phyloP scores from a whole-genome alignment of 192 early-diverging fungal species.

The Coemansia sp. region DNA sequence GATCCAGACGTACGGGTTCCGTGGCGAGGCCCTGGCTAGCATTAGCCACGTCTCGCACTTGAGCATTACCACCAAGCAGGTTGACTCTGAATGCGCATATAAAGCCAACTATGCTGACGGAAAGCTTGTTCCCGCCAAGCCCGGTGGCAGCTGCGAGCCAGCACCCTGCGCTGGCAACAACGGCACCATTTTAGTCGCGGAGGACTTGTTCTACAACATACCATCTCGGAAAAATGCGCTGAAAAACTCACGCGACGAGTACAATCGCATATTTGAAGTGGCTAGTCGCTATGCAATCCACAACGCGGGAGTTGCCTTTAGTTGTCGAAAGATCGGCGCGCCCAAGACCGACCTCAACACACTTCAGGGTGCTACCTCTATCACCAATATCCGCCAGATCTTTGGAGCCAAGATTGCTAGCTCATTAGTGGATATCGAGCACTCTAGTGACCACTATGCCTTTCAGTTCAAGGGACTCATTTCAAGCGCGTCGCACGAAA shows the following conservation, averaged over 20 bases:
- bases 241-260: slow-evolving; percentile 85
- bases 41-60: slow-evolving; percentile 95
- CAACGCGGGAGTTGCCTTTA: slow-evolving; percentile 79
- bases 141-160: slow-evolving; percentile 75
- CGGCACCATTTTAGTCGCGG: slow-evolving; percentile 91
- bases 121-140: slow-evolving; percentile 72
- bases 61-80: slow-evolving; percentile 79
- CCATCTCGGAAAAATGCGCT: slow-evolving; percentile 83
- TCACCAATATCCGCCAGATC: slow-evolving; percentile 81
- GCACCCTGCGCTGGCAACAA: slow-evolving; percentile 95
- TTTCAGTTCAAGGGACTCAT: slow-evolving; percentile 76
- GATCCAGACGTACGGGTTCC: slow-evolving; percentile 93
- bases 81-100: slow-evolving; percentile 74
- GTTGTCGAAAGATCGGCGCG: slow-evolving; percentile 86
- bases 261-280: slow-evolving; percentile 87
- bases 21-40: slow-evolving; percentile 96
- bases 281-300: slow-evolving; percentile 93
- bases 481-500: slow-evolving; percentile 86
- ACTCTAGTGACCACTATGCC: slow-evolving; percentile 56
- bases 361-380: slow-evolving; percentile 55
- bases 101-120: slow-evolving; percentile 87
- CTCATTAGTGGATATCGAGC: slow-evolving; percentile 71
- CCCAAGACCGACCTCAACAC: slow-evolving; percentile 81
- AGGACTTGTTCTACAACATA: slow-evolving; percentile 96
- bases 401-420: slow-evolving; percentile 81